Percentiles rank a stretch among this genome's conserved stretches.
These are phyloP conservation scores for Boletus sensibilis DNA, from an alignment of 768 basidiomycete genomes.

Conservation along the genomic window DNA sequence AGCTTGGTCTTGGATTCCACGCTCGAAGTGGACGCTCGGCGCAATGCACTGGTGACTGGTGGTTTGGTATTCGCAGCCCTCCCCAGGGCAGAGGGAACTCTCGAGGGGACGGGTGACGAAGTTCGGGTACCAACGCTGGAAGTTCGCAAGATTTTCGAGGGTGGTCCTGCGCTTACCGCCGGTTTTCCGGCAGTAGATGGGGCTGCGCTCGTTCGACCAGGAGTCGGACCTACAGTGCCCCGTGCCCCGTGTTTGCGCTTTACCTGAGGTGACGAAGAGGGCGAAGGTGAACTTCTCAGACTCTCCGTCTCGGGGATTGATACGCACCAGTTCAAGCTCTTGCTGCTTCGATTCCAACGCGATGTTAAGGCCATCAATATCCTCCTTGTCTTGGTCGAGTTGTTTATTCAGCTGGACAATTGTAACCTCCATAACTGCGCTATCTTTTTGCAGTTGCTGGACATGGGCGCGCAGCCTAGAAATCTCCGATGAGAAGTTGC, in stretches of 20 bases:
- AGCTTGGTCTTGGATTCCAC: slow-evolving; percentile 36
- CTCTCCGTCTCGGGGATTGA: not conserved
- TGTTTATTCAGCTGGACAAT: slow-evolving; percentile 71
- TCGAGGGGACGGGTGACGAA: slow-evolving; percentile 37
- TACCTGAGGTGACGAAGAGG: slow-evolving; percentile 39
- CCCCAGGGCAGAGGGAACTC: slow-evolving; percentile 34
- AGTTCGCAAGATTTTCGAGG: slow-evolving; percentile 33
- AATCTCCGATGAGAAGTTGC: slow-evolving; percentile 45
- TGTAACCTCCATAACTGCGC: slow-evolving; percentile 81
- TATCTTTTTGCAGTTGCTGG: slow-evolving; percentile 73
- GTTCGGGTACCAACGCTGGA: slow-evolving; percentile 35
- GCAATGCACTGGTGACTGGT: slow-evolving; percentile 14
- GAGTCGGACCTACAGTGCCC: slow-evolving; percentile 55
- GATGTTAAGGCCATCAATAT: slow-evolving; percentile 81
- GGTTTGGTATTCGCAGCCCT: slow-evolving; percentile 18
- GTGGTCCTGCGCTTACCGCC: slow-evolving; percentile 54
- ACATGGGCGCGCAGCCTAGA: slow-evolving; percentile 60
- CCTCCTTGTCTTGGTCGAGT: slow-evolving; percentile 67
- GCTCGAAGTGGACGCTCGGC: slow-evolving; percentile 33
- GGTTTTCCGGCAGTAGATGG: slow-evolving; percentile 25
- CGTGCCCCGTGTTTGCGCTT: slow-evolving; percentile 62
- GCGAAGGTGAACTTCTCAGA: not conserved
- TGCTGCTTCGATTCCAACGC: slow-evolving; percentile 94
- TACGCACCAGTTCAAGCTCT: slow-evolving; percentile 81
- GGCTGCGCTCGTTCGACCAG: slow-evolving; percentile 48